Conservation (phyloP, 2,329 filamentous ascomycete species). For the Colletotrichum chrysophilum region DNA sequence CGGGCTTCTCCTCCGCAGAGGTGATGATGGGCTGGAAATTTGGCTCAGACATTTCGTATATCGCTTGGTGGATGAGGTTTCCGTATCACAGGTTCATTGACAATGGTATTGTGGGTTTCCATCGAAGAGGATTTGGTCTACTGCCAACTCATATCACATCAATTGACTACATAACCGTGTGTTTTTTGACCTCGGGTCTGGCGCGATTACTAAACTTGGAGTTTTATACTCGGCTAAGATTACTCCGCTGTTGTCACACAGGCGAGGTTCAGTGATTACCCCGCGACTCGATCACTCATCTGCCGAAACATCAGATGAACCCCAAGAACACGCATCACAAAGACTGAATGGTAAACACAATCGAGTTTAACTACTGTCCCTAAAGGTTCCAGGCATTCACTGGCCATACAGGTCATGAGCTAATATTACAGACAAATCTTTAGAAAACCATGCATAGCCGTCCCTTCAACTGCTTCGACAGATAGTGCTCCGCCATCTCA, state of each 20-base stretch:
- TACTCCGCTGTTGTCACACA: neutral
- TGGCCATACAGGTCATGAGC: neutral
- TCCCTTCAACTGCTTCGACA: conserved; percentile 20
- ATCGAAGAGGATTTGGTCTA: neutral
- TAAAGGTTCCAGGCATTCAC: neutral
- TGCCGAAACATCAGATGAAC: neutral
- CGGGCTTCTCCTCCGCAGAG: neutral
- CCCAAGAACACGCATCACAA: neutral
- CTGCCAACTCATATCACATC: neutral
- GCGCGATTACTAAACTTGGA: neutral
- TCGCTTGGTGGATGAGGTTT: neutral
- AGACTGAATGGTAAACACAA: fast-evolving
- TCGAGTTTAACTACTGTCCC: neutral
- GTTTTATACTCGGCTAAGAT: neutral
- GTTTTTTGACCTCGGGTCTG: neutral
- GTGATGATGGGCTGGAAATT: neutral
- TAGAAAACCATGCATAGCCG: conserved; percentile 23
- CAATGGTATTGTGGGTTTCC: fast-evolving
- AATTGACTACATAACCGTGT: neutral
- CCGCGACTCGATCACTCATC: neutral
- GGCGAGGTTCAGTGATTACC: neutral
- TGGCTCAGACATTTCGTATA: neutral
- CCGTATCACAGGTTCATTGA: neutral
- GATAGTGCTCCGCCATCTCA: conserved; percentile 21
- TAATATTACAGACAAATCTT: neutral